Evolutionary conservation across 192 early-diverging fungal species (phyloP).

Genomic region (Coemansia sp.): DNA sequence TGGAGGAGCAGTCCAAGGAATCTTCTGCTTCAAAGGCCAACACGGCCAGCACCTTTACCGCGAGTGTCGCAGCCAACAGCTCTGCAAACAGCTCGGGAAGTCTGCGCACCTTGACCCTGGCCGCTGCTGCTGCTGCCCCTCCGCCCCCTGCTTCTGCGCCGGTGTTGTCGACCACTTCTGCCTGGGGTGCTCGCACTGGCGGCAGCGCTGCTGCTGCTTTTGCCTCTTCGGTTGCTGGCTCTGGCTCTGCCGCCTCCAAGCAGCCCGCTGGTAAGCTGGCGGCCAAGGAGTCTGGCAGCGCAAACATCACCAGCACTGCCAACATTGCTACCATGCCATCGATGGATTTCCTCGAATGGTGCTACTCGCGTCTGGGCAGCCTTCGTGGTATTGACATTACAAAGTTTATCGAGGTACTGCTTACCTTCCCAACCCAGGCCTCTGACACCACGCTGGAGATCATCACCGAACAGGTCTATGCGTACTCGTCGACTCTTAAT

Average conservation of each 20-base stretch:
- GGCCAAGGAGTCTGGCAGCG: conserved; percentile 10
- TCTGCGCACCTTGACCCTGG: conserved; percentile 3
- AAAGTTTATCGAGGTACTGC: conserved; percentile 73
- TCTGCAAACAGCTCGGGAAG: not conserved
- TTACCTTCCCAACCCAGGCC: conserved; percentile 68
- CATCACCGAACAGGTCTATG: conserved; percentile 72
- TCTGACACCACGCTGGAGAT: conserved; percentile 65
- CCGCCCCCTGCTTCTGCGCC: conserved; percentile 2
- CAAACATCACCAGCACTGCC: conserved; percentile 9
- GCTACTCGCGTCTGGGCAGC: conserved; percentile 58
- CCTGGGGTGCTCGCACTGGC: conserved; percentile 6
- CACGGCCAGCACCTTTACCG: not conserved
- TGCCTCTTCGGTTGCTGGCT: not conserved
- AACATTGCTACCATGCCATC: conserved; percentile 31
- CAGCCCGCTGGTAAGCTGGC: conserved; percentile 4
- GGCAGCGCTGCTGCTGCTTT: conserved; percentile 1
- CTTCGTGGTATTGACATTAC: conserved; percentile 58
- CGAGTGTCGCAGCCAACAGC: not conserved
- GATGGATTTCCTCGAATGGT: conserved; percentile 73
- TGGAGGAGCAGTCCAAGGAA: conserved; percentile 46
- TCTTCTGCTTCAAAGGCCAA: not conserved
- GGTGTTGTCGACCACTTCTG: not conserved
- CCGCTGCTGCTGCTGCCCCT: conserved; percentile 4
- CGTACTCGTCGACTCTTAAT: conserved; percentile 67
- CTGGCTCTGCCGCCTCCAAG: not conserved